A percentile compares a stretch with the other conserved stretches of the same genome.
Evolutionary conservation across 139 green algal genomes (phyloP).

Genomic region (Micractinium conductrix): DNA sequence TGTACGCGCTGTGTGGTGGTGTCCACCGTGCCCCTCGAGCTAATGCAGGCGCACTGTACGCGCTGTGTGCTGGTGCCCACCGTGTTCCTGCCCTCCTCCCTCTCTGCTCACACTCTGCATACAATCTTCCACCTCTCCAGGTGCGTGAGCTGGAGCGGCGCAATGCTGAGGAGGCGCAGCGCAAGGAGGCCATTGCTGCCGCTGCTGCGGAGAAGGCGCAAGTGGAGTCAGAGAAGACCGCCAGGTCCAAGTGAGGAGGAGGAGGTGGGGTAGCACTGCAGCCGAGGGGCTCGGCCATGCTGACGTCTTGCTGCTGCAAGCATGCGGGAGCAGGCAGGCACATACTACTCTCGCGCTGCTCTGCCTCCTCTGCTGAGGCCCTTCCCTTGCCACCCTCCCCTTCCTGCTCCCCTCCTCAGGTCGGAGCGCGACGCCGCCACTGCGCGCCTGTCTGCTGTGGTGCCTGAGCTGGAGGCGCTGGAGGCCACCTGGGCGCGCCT

Average conservation of each 20-base stretch:
- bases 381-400: neutral
- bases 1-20: too few relatives aligned
- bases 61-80: too few relatives aligned
- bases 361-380: too few relatives aligned
- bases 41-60: too few relatives aligned
- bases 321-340: too few relatives aligned
- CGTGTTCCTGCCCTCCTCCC: too few relatives aligned
- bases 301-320: too few relatives aligned
- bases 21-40: too few relatives aligned
- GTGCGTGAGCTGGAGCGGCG: constrained; percentile 80
- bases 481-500: constrained; percentile 83
- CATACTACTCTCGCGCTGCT: too few relatives aligned
- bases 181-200: constrained; percentile 59
- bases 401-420: neutral
- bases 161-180: constrained; percentile 73
- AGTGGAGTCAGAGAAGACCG: constrained; percentile 64
- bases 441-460: constrained; percentile 45
- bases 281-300: too few relatives aligned
- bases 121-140: constrained; percentile 43
- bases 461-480: constrained; percentile 81
- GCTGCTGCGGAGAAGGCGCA: constrained; percentile 58
- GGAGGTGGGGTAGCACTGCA: too few relatives aligned
- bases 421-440: constrained; percentile 14
- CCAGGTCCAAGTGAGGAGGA: constrained; percentile 14
- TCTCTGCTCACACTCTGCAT: too few relatives aligned